These are phyloP conservation scores for Pleurotus giganteus DNA, from an alignment of 768 basidiomycete species.

Conservation along the genomic window DNA sequence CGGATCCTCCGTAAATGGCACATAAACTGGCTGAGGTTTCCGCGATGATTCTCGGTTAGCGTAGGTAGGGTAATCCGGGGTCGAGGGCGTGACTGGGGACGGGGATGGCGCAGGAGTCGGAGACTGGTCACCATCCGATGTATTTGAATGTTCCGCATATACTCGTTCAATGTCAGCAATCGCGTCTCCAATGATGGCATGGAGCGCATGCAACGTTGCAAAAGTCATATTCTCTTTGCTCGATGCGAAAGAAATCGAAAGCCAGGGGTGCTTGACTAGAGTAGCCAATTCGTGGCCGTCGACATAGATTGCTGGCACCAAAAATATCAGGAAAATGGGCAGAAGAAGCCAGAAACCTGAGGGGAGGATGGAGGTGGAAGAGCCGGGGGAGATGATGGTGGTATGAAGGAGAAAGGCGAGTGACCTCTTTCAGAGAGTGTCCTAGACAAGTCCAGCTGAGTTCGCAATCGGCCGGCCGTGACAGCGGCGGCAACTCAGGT, in stretches of 20 bases:
- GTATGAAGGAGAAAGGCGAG: neutral
- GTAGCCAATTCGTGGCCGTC: too few relatives aligned
- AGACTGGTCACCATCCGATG: neutral
- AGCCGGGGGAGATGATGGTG: neutral
- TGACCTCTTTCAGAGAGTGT: neutral
- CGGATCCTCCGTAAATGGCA: neutral
- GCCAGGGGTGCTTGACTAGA: neutral
- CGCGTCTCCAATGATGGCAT: conserved; percentile 65
- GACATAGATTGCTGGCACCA: too few relatives aligned
- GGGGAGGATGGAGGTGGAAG: neutral
- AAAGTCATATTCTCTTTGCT: conserved; percentile 46
- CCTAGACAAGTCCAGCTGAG: neutral
- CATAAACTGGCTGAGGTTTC: neutral
- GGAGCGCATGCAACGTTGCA: conserved; percentile 58
- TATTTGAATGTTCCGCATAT: conserved; percentile 30
- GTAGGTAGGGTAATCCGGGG: conserved; percentile 10
- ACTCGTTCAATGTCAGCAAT: conserved; percentile 66
- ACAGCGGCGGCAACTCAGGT: neutral
- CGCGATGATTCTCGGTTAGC: neutral
- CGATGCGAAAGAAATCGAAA: neutral
- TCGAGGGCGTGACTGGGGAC: conserved; percentile 10
- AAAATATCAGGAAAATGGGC: too few relatives aligned
- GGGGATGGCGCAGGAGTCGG: conserved; percentile 20
- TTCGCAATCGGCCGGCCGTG: conserved; percentile 7
- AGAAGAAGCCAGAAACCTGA: neutral